phyloP scores from a whole-genome alignment of 2,329 filamentous ascomycete species.

The Fusarium incarnatum region DNA sequence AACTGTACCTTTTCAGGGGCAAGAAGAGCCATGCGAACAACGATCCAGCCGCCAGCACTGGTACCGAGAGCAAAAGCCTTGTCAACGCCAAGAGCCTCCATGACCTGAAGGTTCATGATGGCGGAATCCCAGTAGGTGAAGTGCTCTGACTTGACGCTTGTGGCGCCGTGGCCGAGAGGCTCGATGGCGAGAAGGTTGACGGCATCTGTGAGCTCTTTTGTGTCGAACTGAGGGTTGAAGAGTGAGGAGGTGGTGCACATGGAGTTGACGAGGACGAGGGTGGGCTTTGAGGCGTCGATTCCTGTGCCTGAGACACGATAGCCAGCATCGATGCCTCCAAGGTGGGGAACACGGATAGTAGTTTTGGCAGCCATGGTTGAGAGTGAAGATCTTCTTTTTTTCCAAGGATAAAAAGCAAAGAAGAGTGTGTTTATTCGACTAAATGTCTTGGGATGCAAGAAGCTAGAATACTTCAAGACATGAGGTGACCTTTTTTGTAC shows the following conservation, averaged over 20 bases:
- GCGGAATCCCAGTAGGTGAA: constrained; percentile 69
- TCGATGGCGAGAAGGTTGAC: constrained; percentile 65
- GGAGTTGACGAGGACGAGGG: constrained; percentile 63
- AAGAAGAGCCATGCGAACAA: constrained; percentile 62
- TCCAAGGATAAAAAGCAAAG: background rate
- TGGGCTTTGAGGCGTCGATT: constrained; percentile 64
- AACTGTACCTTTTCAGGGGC: constrained; percentile 58
- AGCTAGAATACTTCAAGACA: background rate
- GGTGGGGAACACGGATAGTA: constrained; percentile 60
- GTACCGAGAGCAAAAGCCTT: constrained; percentile 64
- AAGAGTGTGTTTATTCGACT: background rate
- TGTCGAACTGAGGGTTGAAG: constrained; percentile 58
- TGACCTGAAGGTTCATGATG: constrained; percentile 65
- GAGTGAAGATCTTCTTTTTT: background rate
- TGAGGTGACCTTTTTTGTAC: background rate
- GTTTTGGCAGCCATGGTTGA: constrained; percentile 52
- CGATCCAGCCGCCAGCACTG: constrained; percentile 65
- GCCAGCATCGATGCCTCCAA: constrained; percentile 60
- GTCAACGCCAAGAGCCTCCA: constrained; percentile 61
- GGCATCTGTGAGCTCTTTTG: constrained; percentile 53
- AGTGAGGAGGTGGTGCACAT: constrained; percentile 63
- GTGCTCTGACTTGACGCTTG: constrained; percentile 56
- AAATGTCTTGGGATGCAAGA: background rate
- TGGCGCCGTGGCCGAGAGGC: constrained; percentile 64
- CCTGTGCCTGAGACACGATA: constrained; percentile 56